A percentile compares a stretch with the other conserved stretches of the same genome.
phyloP scores from a whole-genome alignment of 805 yeast species.

The Saccharomycopsis fermentans region DNA sequence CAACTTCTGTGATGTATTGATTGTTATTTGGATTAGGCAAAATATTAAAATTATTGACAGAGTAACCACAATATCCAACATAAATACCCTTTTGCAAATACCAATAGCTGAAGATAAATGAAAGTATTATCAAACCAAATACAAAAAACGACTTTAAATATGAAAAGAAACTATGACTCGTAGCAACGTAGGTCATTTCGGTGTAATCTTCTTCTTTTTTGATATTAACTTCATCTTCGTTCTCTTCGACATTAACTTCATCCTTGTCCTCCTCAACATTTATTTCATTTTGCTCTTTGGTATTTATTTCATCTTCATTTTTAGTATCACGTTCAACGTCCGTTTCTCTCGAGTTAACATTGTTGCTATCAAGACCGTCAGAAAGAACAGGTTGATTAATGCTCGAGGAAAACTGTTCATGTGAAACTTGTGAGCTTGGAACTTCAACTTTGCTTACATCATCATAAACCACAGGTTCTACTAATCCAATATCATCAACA shows the following conservation, averaged over 20 bases:
- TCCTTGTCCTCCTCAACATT: no score
- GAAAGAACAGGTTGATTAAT: neutral
- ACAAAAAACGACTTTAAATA: conserved; percentile 23
- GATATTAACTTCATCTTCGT: neutral
- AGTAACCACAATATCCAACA: conserved; percentile 70
- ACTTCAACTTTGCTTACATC: neutral
- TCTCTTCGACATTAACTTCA: no score
- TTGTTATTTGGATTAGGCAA: conserved; percentile 23
- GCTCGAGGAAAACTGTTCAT: neutral
- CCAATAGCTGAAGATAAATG: conserved; percentile 41
- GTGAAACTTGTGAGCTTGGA: neutral
- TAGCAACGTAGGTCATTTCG: neutral
- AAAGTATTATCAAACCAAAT: conserved; percentile 29
- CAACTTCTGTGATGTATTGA: conserved; percentile 29
- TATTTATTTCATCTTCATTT: neutral
- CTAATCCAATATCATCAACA: neutral
- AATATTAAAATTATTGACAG: conserved; percentile 36
- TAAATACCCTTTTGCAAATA: conserved; percentile 52
- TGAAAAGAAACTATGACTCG: neutral
- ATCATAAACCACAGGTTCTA: neutral
- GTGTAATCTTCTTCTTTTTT: neutral
- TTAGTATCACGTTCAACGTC: neutral
- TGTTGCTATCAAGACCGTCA: neutral
- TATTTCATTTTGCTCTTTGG: no score
- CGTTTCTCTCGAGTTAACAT: neutral